Evolutionary conservation across 225 moss, liverwort and hornwort genomes (phyloP).

Genomic region (Antitrichia curtipendula): DNA sequence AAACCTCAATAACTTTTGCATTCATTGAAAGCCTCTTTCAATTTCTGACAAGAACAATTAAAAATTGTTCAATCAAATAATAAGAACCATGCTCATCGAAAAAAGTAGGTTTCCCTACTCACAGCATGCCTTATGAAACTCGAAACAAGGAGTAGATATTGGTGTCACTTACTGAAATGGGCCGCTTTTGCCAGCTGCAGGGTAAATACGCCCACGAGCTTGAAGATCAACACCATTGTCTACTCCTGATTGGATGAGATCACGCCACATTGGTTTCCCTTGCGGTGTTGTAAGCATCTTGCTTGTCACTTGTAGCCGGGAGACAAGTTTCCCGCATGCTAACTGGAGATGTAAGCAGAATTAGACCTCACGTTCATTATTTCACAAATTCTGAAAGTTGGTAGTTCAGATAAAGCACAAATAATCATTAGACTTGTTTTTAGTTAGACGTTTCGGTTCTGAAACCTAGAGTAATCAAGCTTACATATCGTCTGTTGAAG

Average conservation of each 20-base stretch:
- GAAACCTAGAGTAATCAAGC: not conserved
- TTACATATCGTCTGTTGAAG: not conserved
- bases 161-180: conserved; percentile 42
- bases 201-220: conserved; percentile 52
- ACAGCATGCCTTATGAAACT: not conserved
- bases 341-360: conserved; percentile 15
- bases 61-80: not conserved
- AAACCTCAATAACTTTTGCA: not conserved
- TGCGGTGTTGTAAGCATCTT: conserved; percentile 14
- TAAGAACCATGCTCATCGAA: not conserved
- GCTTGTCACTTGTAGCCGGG: conserved; percentile 30
- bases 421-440: not conserved
- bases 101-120: not conserved
- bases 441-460: not conserved
- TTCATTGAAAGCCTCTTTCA: not conserved
- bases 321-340: conserved; percentile 58
- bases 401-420: not conserved
- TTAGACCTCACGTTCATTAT: not conserved
- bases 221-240: conserved; percentile 58
- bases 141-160: not conserved
- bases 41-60: not conserved
- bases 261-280: conserved; percentile 50
- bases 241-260: conserved; percentile 40
- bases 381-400: not conserved
- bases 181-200: conserved; percentile 27